Percentiles rank a stretch among this genome's conserved stretches.
Conservation (phyloP, 768 basidiomycete species). For the Cyclocybe aegerita region DNA sequence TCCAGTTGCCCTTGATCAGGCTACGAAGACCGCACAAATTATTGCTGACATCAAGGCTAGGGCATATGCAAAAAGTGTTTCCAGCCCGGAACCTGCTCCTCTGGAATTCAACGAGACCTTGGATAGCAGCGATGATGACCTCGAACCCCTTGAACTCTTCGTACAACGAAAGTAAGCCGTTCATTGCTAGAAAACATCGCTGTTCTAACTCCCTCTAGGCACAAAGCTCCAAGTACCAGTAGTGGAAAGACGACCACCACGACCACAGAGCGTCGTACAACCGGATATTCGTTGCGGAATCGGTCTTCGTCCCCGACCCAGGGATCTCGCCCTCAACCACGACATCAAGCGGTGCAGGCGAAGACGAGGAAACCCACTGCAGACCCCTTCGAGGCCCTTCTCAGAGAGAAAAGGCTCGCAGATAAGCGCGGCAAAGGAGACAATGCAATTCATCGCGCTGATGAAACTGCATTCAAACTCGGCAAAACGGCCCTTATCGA, state of each 20-base stretch:
- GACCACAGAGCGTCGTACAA: background rate
- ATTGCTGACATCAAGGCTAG: conserved; percentile 67
- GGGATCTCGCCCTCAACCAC: conserved; percentile 1
- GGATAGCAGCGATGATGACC: conserved; percentile 47
- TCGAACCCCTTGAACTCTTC: conserved; percentile 17
- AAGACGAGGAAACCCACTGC: conserved; percentile 2
- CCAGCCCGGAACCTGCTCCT: conserved; percentile 43
- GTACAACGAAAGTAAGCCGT: conserved; percentile 10
- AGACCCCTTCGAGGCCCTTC: conserved; percentile 54
- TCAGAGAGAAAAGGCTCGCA: conserved; percentile 49
- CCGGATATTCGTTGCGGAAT: conserved; percentile 15
- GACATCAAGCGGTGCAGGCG: background rate
- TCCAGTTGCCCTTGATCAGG: conserved; percentile 33
- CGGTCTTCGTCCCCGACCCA: conserved; percentile 10
- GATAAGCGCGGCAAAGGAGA: conserved; percentile 38
- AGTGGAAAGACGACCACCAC: background rate
- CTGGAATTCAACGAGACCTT: conserved; percentile 42
- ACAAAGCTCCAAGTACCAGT: background rate
- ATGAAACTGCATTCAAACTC: conserved; percentile 29
- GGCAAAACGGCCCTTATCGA: conserved; percentile 28
- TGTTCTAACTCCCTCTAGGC: background rate
- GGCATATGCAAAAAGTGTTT: conserved; percentile 45
- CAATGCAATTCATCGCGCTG: conserved; percentile 45
- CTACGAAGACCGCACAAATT: conserved; percentile 51
- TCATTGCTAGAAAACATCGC: background rate